phyloP scores from a whole-genome alignment of 78 protist species.

The Guillardia theta region DNA sequence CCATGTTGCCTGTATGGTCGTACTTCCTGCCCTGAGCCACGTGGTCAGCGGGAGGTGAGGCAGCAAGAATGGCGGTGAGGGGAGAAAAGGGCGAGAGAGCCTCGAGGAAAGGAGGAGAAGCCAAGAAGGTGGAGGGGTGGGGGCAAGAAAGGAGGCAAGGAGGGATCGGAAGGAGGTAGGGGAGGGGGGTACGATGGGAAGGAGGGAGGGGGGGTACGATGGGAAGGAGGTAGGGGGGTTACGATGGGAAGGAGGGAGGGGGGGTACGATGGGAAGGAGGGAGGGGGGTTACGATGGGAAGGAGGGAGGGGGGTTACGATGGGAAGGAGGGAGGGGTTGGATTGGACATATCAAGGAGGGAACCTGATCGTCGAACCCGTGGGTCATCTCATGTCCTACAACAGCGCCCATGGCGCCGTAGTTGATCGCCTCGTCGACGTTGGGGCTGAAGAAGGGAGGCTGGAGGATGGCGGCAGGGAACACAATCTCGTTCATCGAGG shows the following conservation, averaged over 20 bases:
- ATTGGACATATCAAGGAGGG: too few relatives aligned
- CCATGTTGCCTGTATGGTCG: not conserved
- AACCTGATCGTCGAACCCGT: conserved; percentile 23
- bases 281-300: too few relatives aligned
- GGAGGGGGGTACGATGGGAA: too few relatives aligned
- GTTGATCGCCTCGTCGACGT: not conserved
- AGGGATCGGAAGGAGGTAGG: too few relatives aligned
- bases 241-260: too few relatives aligned
- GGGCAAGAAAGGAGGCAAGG: too few relatives aligned
- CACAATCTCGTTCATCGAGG: not conserved
- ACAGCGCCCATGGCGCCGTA: not conserved
- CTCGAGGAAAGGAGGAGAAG: not conserved
- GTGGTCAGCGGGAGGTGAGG: not conserved
- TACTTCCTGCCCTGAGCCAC: not conserved
- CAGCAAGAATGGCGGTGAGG: not conserved
- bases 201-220: too few relatives aligned
- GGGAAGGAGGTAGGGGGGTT: too few relatives aligned
- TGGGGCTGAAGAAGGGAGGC: conserved; percentile 30
- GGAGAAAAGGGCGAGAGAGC: not conserved
- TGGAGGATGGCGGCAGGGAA: conserved; percentile 13
- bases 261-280: too few relatives aligned
- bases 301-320: too few relatives aligned
- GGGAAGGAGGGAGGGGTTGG: too few relatives aligned
- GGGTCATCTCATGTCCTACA: conserved; percentile 20
- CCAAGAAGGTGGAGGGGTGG: not conserved